These are phyloP conservation scores for Sisymbrium altissimum DNA, from an alignment of 345 rosid genomes.

Conservation along the genomic window DNA sequence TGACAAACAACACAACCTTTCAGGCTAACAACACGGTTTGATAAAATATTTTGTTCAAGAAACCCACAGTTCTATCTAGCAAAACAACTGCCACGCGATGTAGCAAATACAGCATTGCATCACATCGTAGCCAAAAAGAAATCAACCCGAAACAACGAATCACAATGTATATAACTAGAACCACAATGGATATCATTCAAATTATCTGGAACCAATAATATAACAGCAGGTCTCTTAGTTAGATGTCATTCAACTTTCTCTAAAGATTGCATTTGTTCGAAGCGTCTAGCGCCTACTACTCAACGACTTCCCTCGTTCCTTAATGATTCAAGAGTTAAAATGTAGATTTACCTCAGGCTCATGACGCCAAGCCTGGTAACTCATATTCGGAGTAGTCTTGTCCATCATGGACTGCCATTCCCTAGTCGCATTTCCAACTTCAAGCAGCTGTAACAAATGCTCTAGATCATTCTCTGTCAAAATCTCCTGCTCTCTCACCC, in stretches of 20 bases:
- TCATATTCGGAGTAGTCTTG: conserved; percentile 71
- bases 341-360: conserved; percentile 88
- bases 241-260: not conserved
- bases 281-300: not conserved
- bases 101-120: too few species aligned
- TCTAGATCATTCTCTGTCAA: conserved; percentile 81
- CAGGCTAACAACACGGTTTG: conserved; percentile 7
- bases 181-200: too few species aligned
- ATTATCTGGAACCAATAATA: not conserved
- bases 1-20: conserved; percentile 45
- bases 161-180: too few species aligned
- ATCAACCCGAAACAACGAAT: too few species aligned
- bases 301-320: not conserved
- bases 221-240: not conserved
- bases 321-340: too few species aligned
- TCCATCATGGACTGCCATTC: conserved; percentile 95
- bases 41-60: too few species aligned
- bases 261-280: not conserved
- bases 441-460: conserved; percentile 71
- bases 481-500: conserved; percentile 43
- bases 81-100: too few species aligned
- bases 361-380: conserved; percentile 89
- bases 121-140: too few species aligned
- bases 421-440: conserved; percentile 54
- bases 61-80: too few species aligned